These are phyloP conservation scores for Centaurea solstitialis DNA, from an alignment of 129 eudicot species.

Conservation along the genomic window DNA sequence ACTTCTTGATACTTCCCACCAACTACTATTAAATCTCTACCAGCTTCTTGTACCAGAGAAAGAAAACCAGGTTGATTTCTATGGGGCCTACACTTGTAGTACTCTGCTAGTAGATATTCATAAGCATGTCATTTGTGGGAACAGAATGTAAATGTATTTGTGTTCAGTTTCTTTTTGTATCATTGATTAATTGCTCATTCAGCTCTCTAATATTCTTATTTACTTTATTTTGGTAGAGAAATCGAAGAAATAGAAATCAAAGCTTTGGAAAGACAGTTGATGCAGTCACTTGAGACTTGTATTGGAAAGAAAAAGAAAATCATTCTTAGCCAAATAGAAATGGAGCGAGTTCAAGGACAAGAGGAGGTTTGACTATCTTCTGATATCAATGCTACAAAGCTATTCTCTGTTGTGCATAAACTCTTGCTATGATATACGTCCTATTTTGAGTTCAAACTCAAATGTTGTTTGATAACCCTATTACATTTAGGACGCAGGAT, in stretches of 20 bases:
- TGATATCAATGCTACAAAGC: neutral
- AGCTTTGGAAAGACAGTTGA: slow-evolving; percentile 88
- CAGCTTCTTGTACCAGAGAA: slow-evolving; percentile 19
- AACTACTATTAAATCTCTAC: neutral
- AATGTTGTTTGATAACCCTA: neutral
- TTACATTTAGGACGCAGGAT: neutral
- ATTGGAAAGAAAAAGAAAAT: slow-evolving; percentile 90
- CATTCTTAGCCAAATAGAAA: slow-evolving; percentile 77
- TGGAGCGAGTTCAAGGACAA: slow-evolving; percentile 83
- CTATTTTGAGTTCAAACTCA: slow-evolving; percentile 3
- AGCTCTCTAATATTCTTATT: slow-evolving; percentile 25
- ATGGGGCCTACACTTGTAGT: neutral
- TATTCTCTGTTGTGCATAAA: slow-evolving; percentile 2
- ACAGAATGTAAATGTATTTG: neutral
- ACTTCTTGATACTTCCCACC: neutral
- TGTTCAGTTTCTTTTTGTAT: slow-evolving; percentile 15
- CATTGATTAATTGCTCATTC: neutral
- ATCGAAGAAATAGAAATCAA: slow-evolving; percentile 96
- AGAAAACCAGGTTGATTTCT: neutral
- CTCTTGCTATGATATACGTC: slow-evolving; percentile 14
- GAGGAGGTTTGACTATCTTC: slow-evolving; percentile 61
- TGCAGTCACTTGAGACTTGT: slow-evolving; percentile 98
- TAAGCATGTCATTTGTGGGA: neutral
- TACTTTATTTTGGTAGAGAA: slow-evolving; percentile 60
- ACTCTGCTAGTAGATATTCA: neutral